Base-by-base conservation (phyloP, 164 flowering plant genomes). In the Sedum album region DNA sequence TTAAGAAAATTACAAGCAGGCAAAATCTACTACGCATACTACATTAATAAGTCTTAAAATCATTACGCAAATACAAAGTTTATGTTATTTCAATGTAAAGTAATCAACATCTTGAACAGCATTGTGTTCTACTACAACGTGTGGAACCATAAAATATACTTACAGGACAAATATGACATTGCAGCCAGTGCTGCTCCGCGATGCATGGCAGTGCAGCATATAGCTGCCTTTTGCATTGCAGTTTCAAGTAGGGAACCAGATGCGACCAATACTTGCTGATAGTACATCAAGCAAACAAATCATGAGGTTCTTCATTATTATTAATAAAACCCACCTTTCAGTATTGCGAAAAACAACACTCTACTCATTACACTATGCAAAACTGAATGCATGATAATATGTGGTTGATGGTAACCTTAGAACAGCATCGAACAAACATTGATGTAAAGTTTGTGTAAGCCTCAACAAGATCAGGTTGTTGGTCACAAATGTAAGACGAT, bases 151-250 rank as follows among this genome's bases (percentile, higher is more conserved):
- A 18, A 11, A 14, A 9, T 10, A 68, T 57, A 36, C 96, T 84
- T 81, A 91, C 99, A 86, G 18, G 97, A 88, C 80, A 94, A 78
- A 76, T 86, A 90, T 39, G 99, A 87, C 99, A 94, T 88, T 63
- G 99, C 97, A 30, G 97, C 88, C 25, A 94, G 78, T 66, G 99
- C 96, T 71, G 99, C 99, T 57, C 95, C 99, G 64, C 99, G 96
- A 74, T 94, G 99, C 97, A 94, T 89, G 60, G 97, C 97, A 8
- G 97, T 91, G 82, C 93, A 91, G 74, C 93, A 89, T 71, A 91
- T 91, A 63, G 97, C 92, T 28, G 97, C 99, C 82, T 90, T 94
- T 69, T 94, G 99, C 69, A 94, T 78, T 67, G 97, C 90, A 55
- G 83, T 74, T 76, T 91, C 95, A 63, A 94, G 86, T 62, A 88